Evolutionary conservation across 2,329 filamentous ascomycete species (phyloP).

Genomic region (Spiromastix sp.): DNA sequence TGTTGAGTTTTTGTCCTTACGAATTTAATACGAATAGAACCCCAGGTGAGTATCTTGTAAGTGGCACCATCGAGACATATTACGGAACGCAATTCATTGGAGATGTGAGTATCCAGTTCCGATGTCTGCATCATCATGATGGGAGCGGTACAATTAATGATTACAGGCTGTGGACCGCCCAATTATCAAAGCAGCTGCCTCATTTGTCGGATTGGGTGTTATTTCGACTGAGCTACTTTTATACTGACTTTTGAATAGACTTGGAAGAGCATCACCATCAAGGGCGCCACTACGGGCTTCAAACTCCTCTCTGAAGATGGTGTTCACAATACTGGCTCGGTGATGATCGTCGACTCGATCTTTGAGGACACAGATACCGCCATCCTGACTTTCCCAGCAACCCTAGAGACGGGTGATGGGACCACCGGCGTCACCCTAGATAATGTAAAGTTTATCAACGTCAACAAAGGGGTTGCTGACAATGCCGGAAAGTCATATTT

Average conservation of each 20-base stretch:
- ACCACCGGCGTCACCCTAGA: conserved; percentile 7
- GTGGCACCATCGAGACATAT: conserved; percentile 10
- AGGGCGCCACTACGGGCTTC: conserved; percentile 1
- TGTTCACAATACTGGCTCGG: conserved; percentile 1
- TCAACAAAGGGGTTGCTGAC: conserved; percentile 4
- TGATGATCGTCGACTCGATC: conserved; percentile 3
- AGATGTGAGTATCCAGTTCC: conserved; percentile 33
- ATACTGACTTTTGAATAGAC: too few species aligned
- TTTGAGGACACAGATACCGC: conserved; percentile 4
- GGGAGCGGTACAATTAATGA: neutral
- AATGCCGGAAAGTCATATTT: conserved; percentile 6
- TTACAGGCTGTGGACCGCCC: conserved; percentile 17
- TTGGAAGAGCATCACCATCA: conserved; percentile 5
- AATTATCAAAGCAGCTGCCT: conserved; percentile 39
- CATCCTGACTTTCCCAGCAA: conserved; percentile 1
- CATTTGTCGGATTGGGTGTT: conserved; percentile 68
- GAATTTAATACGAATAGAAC: neutral
- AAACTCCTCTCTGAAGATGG: conserved; percentile 4
- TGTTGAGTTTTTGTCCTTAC: neutral
- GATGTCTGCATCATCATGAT: neutral
- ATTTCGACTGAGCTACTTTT: conserved; percentile 74
- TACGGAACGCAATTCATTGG: conserved; percentile 14
- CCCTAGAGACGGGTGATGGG: neutral
- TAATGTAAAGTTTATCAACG: conserved; percentile 4
- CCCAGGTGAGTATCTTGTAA: conserved; percentile 26